Evolutionary conservation across 2,329 filamentous ascomycete species (phyloP).

Genomic region (Colletotrichum tanaceti): DNA sequence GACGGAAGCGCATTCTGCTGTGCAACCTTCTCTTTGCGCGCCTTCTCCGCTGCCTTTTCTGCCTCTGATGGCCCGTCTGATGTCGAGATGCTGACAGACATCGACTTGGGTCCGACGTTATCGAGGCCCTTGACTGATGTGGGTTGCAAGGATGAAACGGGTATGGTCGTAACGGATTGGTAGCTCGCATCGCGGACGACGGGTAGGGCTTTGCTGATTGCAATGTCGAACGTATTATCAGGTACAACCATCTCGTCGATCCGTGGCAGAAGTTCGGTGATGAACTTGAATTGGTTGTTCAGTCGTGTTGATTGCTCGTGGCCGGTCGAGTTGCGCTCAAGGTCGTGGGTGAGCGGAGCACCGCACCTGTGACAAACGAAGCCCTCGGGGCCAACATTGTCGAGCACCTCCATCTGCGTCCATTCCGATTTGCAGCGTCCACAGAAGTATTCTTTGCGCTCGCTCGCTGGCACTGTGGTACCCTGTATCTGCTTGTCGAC

Average conservation of each 20-base stretch:
- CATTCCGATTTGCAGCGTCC: constrained; percentile 84
- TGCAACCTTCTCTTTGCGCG: constrained; percentile 73
- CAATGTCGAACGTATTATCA: constrained; percentile 78
- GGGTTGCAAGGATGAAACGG: constrained; percentile 68
- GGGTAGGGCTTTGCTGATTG: constrained; percentile 70
- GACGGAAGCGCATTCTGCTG: constrained; percentile 76
- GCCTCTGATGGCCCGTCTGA: constrained; percentile 74
- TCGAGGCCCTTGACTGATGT: constrained; percentile 77
- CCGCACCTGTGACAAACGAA: constrained; percentile 88
- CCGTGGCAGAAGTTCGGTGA: constrained; percentile 79
- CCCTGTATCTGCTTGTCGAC: constrained; percentile 91
- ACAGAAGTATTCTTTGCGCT: constrained; percentile 94
- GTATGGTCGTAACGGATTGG: constrained; percentile 62
- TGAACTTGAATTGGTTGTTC: constrained; percentile 83
- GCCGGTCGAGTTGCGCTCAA: constrained; percentile 75
- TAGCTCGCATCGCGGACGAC: constrained; percentile 75
- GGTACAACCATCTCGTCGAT: constrained; percentile 82
- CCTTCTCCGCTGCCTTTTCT: constrained; percentile 72
- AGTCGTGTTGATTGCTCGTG: constrained; percentile 79
- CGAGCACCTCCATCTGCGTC: constrained; percentile 89
- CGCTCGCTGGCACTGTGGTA: constrained; percentile 80
- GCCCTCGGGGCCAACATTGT: constrained; percentile 75
- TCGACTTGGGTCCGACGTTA: constrained; percentile 74
- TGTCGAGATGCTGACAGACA: constrained; percentile 76
- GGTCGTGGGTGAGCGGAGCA: constrained; percentile 71